Conservation (phyloP, 768 basidiomycete species). For the Naganishia antarctica region DNA sequence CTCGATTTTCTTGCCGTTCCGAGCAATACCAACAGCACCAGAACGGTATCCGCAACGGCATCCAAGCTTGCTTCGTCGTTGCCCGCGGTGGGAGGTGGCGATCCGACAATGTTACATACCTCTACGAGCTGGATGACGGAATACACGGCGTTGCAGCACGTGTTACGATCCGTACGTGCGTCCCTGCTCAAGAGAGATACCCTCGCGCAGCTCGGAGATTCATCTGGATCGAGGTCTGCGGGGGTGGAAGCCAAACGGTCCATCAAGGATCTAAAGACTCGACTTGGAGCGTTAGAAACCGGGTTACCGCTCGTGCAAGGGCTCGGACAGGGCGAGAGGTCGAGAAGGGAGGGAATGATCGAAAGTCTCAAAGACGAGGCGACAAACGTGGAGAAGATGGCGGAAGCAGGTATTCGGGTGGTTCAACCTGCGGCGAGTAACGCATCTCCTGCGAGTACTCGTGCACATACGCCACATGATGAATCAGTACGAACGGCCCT, state of each 20-base stretch:
- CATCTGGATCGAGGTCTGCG: slow-evolving; percentile 66
- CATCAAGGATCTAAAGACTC: slow-evolving; percentile 48
- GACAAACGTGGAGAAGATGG: slow-evolving; percentile 79
- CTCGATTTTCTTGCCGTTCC: slow-evolving; percentile 83
- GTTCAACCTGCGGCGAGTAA: slow-evolving; percentile 26
- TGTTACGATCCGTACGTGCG: slow-evolving; percentile 74
- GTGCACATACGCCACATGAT: slow-evolving; percentile 49
- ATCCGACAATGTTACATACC: slow-evolving; percentile 54
- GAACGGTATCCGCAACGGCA: slow-evolving; percentile 22
- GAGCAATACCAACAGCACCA: slow-evolving; percentile 23
- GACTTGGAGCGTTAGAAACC: slow-evolving; percentile 66
- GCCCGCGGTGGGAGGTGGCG: slow-evolving; percentile 1
- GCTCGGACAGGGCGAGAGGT: slow-evolving; percentile 86
- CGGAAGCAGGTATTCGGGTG: slow-evolving; percentile 66
- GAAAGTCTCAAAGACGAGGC: slow-evolving; percentile 83
- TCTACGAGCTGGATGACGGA: slow-evolving; percentile 84
- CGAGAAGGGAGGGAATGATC: slow-evolving; percentile 81
- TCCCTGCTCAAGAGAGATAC: slow-evolving; percentile 82
- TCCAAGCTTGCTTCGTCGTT: slow-evolving; percentile 29
- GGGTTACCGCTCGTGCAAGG: slow-evolving; percentile 68
- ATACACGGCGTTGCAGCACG: slow-evolving; percentile 68
- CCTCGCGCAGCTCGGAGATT: slow-evolving; percentile 68
- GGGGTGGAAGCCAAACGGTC: slow-evolving; percentile 70
- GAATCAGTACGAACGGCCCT: slow-evolving; percentile 65
- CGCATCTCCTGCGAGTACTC: slow-evolving; percentile 27